These are phyloP conservation scores for Aureobasidium melanogenum DNA, from an alignment of 2,329 filamentous ascomycete genomes.

Conservation along the genomic window DNA sequence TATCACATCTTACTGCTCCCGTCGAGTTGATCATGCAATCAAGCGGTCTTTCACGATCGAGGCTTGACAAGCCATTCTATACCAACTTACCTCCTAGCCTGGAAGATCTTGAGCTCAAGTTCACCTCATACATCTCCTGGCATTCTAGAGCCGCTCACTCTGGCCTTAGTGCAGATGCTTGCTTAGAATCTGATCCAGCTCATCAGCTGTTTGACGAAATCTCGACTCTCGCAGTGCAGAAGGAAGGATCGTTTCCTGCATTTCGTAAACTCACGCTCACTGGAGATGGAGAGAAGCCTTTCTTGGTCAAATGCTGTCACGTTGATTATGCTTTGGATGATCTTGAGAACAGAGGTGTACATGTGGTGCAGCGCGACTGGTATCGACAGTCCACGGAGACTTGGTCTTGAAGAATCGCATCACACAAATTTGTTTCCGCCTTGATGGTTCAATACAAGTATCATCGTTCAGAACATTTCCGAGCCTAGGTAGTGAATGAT, in stretches of 20 bases:
- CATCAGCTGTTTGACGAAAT: not conserved
- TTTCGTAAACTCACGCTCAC: not conserved
- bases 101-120: not conserved
- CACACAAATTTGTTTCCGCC: not conserved
- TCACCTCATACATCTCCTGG: not conserved
- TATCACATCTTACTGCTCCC: not conserved
- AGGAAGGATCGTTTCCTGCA: not conserved
- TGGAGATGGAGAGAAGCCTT: not conserved
- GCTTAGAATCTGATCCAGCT: not conserved
- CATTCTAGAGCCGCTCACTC: not conserved
- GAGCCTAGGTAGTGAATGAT: too few relatives aligned
- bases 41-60: not conserved
- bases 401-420: not conserved
- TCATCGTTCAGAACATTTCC: not conserved
- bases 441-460: not conserved
- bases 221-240: not conserved
- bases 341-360: not conserved
- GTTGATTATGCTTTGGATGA: not conserved
- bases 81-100: not conserved
- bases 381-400: not conserved
- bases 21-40: not conserved
- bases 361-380: not conserved
- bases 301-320: not conserved
- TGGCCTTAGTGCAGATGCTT: not conserved
- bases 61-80: not conserved